Conservation (phyloP, 2,329 filamentous ascomycete species). For the Basipetospora chlamydospora region DNA sequence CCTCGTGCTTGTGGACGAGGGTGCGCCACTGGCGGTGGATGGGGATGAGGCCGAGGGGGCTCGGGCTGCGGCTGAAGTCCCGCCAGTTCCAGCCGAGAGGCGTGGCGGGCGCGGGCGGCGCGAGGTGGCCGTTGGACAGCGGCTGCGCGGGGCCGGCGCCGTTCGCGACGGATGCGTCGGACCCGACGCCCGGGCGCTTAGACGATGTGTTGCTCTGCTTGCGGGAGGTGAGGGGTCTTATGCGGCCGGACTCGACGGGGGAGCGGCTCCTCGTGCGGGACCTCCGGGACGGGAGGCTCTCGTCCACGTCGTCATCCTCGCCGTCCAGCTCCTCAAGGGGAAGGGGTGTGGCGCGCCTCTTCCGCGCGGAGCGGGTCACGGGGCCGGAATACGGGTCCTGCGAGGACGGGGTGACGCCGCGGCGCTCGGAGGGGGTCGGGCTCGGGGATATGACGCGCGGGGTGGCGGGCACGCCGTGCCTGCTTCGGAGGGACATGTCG, state of each 20-base stretch:
- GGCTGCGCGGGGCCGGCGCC: conserved; percentile 16
- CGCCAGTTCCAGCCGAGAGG: conserved; percentile 60
- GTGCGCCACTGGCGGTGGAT: conserved; percentile 85
- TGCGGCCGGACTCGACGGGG: conserved; percentile 38
- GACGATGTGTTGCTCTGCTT: conserved; percentile 23
- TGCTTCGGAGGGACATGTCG: conserved; percentile 36
- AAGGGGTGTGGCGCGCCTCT: conserved; percentile 39
- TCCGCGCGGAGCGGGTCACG: conserved; percentile 55
- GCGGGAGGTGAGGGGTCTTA: conserved; percentile 36
- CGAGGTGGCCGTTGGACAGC: conserved; percentile 51
- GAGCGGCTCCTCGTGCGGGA: conserved; percentile 60
- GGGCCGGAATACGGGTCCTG: conserved; percentile 49
- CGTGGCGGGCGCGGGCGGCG: conserved; percentile 48
- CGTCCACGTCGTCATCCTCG: conserved; percentile 33
- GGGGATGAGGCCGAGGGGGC: conserved; percentile 83
- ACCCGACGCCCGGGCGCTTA: conserved; percentile 10
- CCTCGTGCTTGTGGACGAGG: conserved; percentile 93
- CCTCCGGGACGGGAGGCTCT: conserved; percentile 36
- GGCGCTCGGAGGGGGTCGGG: conserved; percentile 55
- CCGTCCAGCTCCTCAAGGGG: conserved; percentile 45
- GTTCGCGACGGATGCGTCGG: conserved; percentile 15
- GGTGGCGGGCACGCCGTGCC: conserved; percentile 52
- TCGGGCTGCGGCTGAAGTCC: conserved; percentile 81
- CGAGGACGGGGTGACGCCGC: conserved; percentile 15
- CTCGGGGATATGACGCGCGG: conserved; percentile 85